Base-by-base conservation (phyloP, 352 stramenopile genomes). In the Globisporangium nunn region DNA sequence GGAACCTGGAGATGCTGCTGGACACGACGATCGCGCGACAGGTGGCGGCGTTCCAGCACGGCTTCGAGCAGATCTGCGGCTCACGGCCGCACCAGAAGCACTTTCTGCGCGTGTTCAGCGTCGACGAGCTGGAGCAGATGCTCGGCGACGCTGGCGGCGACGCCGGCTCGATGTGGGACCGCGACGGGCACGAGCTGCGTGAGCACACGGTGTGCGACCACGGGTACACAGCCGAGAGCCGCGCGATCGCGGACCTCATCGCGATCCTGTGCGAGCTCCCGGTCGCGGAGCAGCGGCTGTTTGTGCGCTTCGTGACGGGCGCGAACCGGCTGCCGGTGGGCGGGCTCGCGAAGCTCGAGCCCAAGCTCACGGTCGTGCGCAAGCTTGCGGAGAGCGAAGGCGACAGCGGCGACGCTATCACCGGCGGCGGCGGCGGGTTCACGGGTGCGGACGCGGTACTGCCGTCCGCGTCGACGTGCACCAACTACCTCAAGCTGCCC, bases 401-500 rank as follows among this genome's bases (percentile, higher is more conserved):
- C 5, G 64, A 63, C 10, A n/a, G 49, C 6, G 43, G 68, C 5
- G 54, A 72, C 17, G 61, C 56, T 14, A 8, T 14, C 30, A 7
- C 14, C 3, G 18, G 41, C n/a, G 35, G 35, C 14, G 28, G 28
- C 23, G 35, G 48, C 31, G 56, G 48, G 49, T 63, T 58, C 52
- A 43, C 35, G 2, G 30, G 33, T n/a, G 52, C 35, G 6, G 82
- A 93, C 50, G 70, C 74, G 1, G 67, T 91, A 62, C 58, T 91
- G 37, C 87, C 88, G 50, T 96, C 87, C 4, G 88, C 85, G 17
- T 95, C 83, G 17, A 96, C 88, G 50, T 96, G 87, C 63, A 90
- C 86, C 33, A 93, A 96, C 60, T 96, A 96, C 70, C 70, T 96
- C 35, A 96, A 96, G 69, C 69, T 96, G 29, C 88, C 88, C n/a